phyloP scores from a whole-genome alignment of 2,329 filamentous ascomycete species.

The Aureobasidium sp. region DNA sequence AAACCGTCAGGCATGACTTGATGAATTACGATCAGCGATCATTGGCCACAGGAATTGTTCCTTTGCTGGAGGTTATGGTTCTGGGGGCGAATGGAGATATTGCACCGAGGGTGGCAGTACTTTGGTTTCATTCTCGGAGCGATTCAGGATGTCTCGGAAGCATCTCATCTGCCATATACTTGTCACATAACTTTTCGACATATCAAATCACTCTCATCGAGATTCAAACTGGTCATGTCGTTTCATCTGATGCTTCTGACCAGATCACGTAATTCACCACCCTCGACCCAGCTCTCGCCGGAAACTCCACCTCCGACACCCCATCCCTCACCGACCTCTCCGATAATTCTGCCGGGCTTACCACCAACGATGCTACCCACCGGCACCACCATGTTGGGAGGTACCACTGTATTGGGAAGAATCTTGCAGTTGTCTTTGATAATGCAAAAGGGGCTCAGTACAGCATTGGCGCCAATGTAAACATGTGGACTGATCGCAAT shows the following conservation, averaged over 20 bases:
- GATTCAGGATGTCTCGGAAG: background rate
- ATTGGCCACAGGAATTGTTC: background rate
- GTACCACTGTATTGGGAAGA: conserved; percentile 73
- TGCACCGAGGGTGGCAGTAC: background rate
- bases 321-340: conserved; percentile 66
- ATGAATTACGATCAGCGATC: background rate
- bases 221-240: background rate
- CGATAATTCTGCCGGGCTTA: conserved; percentile 67
- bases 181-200: background rate
- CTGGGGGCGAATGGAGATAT: background rate
- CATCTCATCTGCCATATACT: background rate
- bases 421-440: conserved; percentile 90
- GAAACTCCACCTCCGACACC: conserved; percentile 32
- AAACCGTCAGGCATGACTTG: background rate
- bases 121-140: background rate
- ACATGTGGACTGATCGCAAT: conserved; percentile 79
- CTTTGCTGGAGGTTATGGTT: background rate
- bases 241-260: conserved; percentile 37
- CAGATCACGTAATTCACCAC: conserved; percentile 40
- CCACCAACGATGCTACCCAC: conserved; percentile 89
- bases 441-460: conserved; percentile 78
- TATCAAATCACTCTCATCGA: background rate
- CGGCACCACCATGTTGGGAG: conserved; percentile 82
- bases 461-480: conserved; percentile 67
- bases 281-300: conserved; percentile 40